Evolutionary conservation across 2,329 filamentous ascomycete species (phyloP), one percentile per base, ranked within the genome.

Genomic region (Endothia cerciana): DNA sequence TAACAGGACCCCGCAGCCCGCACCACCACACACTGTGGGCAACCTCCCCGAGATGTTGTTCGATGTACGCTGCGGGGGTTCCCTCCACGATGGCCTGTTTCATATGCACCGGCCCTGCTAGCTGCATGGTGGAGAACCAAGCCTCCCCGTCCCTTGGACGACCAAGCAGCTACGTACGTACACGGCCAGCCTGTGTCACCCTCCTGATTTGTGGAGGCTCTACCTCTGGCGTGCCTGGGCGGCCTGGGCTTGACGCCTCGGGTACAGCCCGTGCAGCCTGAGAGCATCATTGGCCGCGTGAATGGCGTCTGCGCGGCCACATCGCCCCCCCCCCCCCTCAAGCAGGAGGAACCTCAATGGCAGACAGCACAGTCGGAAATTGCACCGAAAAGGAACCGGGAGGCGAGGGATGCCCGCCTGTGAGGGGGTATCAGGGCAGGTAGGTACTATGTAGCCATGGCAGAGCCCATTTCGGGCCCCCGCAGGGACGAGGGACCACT

Each of bases 91-190:
- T n/a, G 19, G 30, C 51, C 51, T 19, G 51, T 55, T 55, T 36
- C 51, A 55, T 19, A 55, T 55, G 51, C 30, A 55, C 19, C n/a
- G 51, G 51, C 28, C n/a, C 19, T 6, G 30, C 30, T 36, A 55
- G 51, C 28, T 55, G 51, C 51, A 55, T 55, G 30, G 4, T 43
- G 41, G 41, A 15, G 41, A 43, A n/a, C 13, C 13, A n/a, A 30
- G n/a, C 4, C 10, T 22, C 8, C 43, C n/a, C 19, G 43, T n/a
- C 43, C 43, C 19, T n/a, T 7, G 47, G 47, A 51, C 25, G 47
- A 30, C 47, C 47, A 51, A 51, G 47, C 22, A 51, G n/a, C 22
- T 25, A 51, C 22, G 47, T n/a, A n/a, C n/a, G n/a, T n/a, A 51
- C 47, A 51, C n/a, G 28, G 30, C 8, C 6, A 51, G n/a, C n/a